Evolutionary conservation across 805 yeast species (phyloP).

Genomic region (Saturnispora ahearnii): DNA sequence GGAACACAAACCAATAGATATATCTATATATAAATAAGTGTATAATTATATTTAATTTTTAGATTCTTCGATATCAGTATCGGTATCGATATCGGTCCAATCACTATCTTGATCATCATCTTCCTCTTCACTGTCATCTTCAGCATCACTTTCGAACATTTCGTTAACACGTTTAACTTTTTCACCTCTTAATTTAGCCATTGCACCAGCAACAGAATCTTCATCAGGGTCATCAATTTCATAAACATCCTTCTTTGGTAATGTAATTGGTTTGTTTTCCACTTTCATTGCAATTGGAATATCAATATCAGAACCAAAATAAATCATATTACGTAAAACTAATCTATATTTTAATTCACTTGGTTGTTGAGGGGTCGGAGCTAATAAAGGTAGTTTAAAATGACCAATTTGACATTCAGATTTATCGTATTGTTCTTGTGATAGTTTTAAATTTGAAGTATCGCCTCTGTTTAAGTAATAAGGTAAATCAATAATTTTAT

Average conservation of each 20-base stretch:
- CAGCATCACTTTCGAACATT: conserved; percentile 23
- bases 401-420: conserved; percentile 52
- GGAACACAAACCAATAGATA: background rate
- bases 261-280: conserved; percentile 43
- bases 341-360: conserved; percentile 67
- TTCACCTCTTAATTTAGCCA: conserved; percentile 61
- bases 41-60: conserved; percentile 2
- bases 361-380: conserved; percentile 67
- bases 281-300: conserved; percentile 67
- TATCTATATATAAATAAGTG: background rate
- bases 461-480: conserved; percentile 42
- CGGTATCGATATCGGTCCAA: conserved; percentile 51
- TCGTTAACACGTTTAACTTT: conserved; percentile 37
- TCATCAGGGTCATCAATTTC: conserved; percentile 68
- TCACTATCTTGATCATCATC: conserved; percentile 18
- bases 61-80: conserved; percentile 50
- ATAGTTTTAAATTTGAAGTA: conserved; percentile 44
- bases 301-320: conserved; percentile 75
- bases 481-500: conserved; percentile 67
- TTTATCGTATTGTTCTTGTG: conserved; percentile 40
- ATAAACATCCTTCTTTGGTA: conserved; percentile 34
- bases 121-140: conserved; percentile 16
- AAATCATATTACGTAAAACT: conserved; percentile 60
- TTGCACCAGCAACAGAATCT: conserved; percentile 66
- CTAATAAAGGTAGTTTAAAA: conserved; percentile 61